Conservation (phyloP, 345 rosid species). For the Capsella bursapastoris region DNA sequence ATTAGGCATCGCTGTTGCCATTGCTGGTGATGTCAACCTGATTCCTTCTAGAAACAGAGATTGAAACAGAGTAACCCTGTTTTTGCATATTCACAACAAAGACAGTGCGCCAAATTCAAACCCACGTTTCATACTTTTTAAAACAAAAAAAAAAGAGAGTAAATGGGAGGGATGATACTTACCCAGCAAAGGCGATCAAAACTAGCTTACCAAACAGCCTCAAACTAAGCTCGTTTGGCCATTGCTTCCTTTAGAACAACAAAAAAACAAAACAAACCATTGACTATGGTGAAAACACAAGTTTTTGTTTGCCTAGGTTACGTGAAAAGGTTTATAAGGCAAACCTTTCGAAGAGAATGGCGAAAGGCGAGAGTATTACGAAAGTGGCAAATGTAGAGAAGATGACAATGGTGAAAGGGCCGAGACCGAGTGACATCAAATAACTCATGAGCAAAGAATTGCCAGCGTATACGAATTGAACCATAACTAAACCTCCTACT, state of each 20-base stretch:
- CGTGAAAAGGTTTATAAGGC: neutral
- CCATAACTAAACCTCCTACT: constrained; percentile 63
- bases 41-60: constrained; percentile 83
- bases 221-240: constrained; percentile 64
- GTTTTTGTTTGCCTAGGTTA: neutral
- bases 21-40: constrained; percentile 80
- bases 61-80: constrained; percentile 88
- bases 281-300: neutral
- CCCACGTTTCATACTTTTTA: neutral
- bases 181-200: constrained; percentile 85
- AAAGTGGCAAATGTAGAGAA: constrained; percentile 70
- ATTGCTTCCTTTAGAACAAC: constrained; percentile 60
- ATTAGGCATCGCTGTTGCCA: constrained; percentile 99
- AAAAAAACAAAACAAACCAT: constrained; percentile 6
- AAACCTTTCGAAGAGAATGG: constrained; percentile 77
- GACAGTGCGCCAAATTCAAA: neutral
- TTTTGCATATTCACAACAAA: neutral
- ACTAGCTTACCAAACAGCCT: constrained; percentile 68
- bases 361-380: constrained; percentile 70
- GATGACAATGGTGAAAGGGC: constrained; percentile 68
- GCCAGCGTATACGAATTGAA: constrained; percentile 74
- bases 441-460: constrained; percentile 67
- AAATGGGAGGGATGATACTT: constrained; percentile 32
- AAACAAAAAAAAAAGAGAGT: neutral
- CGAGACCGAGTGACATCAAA: constrained; percentile 81